Conservation (phyloP, 1,284 basidiomycete genomes). For the Pseudozyma sp. region DNA sequence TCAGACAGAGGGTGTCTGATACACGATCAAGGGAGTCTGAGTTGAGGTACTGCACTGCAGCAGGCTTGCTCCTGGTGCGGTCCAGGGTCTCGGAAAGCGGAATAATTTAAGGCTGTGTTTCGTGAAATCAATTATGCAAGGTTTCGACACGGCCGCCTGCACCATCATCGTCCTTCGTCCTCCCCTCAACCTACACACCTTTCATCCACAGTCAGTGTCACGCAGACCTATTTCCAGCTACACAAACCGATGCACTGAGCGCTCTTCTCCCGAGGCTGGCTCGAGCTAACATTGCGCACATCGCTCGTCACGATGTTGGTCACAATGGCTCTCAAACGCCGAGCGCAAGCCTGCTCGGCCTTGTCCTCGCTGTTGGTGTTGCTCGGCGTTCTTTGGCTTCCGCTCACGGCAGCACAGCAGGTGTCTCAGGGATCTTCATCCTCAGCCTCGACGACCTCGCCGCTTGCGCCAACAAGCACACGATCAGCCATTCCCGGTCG, state of each 20-base stretch:
- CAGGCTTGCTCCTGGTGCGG: not conserved
- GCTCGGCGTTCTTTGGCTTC: not conserved
- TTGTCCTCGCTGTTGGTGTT: conserved; percentile 2
- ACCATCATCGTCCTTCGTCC: not conserved
- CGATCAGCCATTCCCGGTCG: conserved; percentile 38
- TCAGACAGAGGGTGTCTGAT: no score
- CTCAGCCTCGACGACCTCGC: conserved; percentile 8
- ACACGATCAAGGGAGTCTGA: no score
- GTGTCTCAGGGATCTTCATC: conserved; percentile 7
- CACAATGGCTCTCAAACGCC: not conserved
- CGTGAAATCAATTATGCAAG: not conserved
- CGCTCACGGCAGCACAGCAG: conserved; percentile 20
- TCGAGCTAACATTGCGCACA: not conserved
- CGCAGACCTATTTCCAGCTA: no score
- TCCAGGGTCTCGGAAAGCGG: conserved; percentile 26
- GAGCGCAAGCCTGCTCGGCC: not conserved
- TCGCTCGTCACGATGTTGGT: not conserved
- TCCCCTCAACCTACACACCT: not conserved
- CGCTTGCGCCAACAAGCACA: conserved; percentile 14
- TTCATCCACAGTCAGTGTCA: no score
- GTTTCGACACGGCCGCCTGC: not conserved
- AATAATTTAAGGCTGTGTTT: conserved; percentile 7
- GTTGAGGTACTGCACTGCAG: no score
- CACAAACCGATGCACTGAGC: no score
- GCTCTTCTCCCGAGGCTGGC: no score